Evolutionary conservation across 768 basidiomycete species (phyloP).

Genomic region (Baorangia bicolor): DNA sequence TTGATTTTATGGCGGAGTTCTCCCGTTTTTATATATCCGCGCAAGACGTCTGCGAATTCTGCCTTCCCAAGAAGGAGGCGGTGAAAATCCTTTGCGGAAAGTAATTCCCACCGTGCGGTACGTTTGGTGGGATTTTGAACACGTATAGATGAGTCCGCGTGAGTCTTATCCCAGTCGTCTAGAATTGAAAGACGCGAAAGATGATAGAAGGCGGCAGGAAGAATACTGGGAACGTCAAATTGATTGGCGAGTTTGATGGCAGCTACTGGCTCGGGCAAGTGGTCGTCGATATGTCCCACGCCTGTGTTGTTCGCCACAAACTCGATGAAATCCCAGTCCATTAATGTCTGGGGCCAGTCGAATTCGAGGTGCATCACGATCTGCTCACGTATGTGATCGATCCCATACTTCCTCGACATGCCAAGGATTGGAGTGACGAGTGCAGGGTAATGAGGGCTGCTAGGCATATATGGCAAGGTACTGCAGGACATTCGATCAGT

Average conservation of each 20-base stretch:
- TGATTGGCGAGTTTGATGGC: slow-evolving; percentile 44
- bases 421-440: slow-evolving; percentile 8
- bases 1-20: background rate
- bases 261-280: slow-evolving; percentile 21
- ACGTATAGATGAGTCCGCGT: background rate
- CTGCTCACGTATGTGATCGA: slow-evolving; percentile 6
- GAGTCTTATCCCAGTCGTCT: slow-evolving; percentile 19
- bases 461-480: slow-evolving; percentile 3
- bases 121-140: slow-evolving; percentile 1
- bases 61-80: slow-evolving; percentile 17
- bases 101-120: slow-evolving; percentile 27
- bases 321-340: slow-evolving; percentile 8
- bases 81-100: slow-evolving; percentile 17
- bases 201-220: slow-evolving; percentile 53
- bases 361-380: slow-evolving; percentile 1
- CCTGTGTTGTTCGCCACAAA: background rate
- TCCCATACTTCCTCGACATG: slow-evolving; percentile 11
- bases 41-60: background rate
- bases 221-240: slow-evolving; percentile 37
- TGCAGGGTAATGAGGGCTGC: background rate
- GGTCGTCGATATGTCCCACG: background rate
- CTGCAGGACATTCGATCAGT: background rate
- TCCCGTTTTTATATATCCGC: background rate
- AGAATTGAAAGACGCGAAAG: slow-evolving; percentile 31
- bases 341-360: slow-evolving; percentile 13